Evolutionary conservation across 176 grass and related monocot species (phyloP).

Genomic region (Musa itinerans): DNA sequence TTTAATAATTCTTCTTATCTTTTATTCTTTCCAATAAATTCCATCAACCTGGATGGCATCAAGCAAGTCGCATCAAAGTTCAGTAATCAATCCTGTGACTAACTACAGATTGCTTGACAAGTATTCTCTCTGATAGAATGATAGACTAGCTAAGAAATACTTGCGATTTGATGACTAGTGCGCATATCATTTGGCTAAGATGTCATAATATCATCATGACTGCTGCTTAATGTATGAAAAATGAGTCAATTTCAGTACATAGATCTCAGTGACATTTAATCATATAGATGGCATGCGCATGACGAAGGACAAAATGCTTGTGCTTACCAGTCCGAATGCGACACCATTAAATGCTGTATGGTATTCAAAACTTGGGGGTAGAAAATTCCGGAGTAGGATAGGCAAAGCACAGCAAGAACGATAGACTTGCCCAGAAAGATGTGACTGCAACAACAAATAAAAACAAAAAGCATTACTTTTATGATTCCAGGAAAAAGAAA

Average conservation of each 20-base stretch:
- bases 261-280: neutral
- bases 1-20: no score
- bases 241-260: neutral
- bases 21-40: no score
- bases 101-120: no score
- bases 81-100: neutral
- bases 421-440: slow-evolving; percentile 76
- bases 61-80: neutral
- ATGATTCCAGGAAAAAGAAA: neutral
- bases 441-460: slow-evolving; percentile 38
- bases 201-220: no score
- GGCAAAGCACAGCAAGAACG: slow-evolving; percentile 80
- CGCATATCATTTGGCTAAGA: no score
- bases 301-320: neutral
- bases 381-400: slow-evolving; percentile 85
- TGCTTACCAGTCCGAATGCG: slow-evolving; percentile 86
- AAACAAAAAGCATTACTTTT: neutral
- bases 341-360: slow-evolving; percentile 91
- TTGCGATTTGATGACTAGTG: no score
- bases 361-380: slow-evolving; percentile 91
- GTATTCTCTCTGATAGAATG: no score
- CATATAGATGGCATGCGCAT: neutral
- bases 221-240: neutral
- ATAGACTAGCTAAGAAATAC: no score
- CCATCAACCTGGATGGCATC: slow-evolving; percentile 48